Evolutionary conservation across 352 stramenopile species (phyloP).

Genomic region (Globisporangium paddicum): DNA sequence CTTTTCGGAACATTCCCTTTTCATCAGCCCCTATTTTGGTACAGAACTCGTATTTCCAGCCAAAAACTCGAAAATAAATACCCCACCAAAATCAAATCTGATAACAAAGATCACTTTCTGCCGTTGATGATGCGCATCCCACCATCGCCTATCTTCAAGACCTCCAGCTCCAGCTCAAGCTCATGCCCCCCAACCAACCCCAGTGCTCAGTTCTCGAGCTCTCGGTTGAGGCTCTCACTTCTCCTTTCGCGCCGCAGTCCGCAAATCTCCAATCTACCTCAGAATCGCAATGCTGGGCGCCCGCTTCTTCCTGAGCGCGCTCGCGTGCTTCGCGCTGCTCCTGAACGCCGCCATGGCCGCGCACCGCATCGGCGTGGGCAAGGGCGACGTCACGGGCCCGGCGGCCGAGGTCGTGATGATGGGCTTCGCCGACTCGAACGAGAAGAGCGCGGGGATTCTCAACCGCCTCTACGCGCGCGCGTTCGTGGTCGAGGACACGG

Average conservation of each 20-base stretch:
- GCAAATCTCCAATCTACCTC: not conserved
- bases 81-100: too few relatives aligned
- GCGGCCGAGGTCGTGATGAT: conserved; percentile 59
- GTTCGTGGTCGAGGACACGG: conserved; percentile 49
- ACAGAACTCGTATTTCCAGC: too few relatives aligned
- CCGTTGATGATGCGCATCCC: too few relatives aligned
- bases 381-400: conserved; percentile 57
- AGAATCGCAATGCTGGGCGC: not conserved
- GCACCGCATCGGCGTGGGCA: conserved; percentile 53
- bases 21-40: too few relatives aligned
- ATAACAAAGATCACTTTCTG: too few relatives aligned
- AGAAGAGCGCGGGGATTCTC: conserved; percentile 52
- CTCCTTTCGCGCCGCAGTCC: conserved; percentile 4
- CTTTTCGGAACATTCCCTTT: too few relatives aligned
- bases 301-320: conserved; percentile 2
- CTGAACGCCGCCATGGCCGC: conserved; percentile 6
- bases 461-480: conserved; percentile 59
- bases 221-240: not conserved
- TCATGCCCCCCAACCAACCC: too few relatives aligned
- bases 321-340: conserved; percentile 8
- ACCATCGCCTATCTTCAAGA: too few relatives aligned
- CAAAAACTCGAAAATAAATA: too few relatives aligned
- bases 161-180: too few relatives aligned
- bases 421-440: conserved; percentile 44
- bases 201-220: too few relatives aligned